A percentile compares a stretch with the other conserved stretches of the same genome.
phyloP scores from a whole-genome alignment of 2,329 filamentous ascomycete species.

The Nakataea oryzae region DNA sequence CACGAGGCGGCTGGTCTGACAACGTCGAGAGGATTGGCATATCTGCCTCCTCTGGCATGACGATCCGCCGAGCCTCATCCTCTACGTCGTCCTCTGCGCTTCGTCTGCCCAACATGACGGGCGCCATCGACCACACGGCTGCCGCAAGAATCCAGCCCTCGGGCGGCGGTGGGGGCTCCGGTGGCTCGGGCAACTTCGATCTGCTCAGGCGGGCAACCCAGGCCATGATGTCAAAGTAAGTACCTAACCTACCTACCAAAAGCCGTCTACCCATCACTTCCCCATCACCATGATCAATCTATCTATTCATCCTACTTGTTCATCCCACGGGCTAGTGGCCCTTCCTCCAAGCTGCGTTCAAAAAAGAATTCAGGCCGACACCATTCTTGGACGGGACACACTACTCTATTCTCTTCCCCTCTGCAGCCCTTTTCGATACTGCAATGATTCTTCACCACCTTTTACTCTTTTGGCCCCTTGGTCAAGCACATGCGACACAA shows the following conservation, averaged over 20 bases:
- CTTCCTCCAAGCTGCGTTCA: not conserved
- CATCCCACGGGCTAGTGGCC: no score
- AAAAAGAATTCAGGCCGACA: not conserved
- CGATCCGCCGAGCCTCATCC: not conserved
- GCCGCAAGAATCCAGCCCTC: not conserved
- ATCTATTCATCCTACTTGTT: not conserved
- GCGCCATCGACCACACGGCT: not conserved
- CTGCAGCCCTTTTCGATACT: not conserved
- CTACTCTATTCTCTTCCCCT: not conserved
- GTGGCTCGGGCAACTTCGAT: slow-evolving; percentile 27
- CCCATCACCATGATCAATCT: not conserved
- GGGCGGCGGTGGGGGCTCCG: not conserved
- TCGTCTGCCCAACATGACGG: not conserved
- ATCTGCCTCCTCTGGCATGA: not conserved
- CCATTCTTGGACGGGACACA: not conserved
- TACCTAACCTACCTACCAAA: not conserved
- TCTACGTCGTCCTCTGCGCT: not conserved
- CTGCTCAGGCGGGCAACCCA: slow-evolving; percentile 50
- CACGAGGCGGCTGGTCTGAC: not conserved
- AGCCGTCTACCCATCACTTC: not conserved
- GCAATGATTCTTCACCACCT: not conserved
- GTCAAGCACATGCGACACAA: not conserved
- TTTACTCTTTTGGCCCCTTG: not conserved
- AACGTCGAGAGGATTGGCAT: not conserved
- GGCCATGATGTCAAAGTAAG: slow-evolving; percentile 50